Evolutionary conservation across 2,329 filamentous ascomycete genomes (phyloP).

Genomic region (Incumbomyces lentus): DNA sequence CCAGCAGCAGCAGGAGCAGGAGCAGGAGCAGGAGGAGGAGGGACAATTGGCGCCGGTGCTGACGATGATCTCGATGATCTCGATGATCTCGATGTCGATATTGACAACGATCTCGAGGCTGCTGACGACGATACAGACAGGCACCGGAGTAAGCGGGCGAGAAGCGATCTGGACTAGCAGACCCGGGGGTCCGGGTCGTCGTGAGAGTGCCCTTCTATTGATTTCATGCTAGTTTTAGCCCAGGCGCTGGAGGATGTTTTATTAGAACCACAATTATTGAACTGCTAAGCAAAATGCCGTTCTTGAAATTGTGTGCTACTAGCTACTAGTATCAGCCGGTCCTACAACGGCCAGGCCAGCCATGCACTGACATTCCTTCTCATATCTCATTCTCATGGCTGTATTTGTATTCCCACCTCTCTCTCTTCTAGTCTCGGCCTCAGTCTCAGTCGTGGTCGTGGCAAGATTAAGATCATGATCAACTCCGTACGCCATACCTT

Average conservation of each 20-base stretch:
- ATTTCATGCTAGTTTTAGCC: background rate
- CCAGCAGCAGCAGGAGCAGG: background rate
- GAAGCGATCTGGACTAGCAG: constrained; percentile 11
- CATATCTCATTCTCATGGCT: no score
- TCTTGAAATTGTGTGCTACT: no score
- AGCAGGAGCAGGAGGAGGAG: background rate
- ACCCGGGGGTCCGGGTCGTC: constrained; percentile 9
- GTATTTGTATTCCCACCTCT: no score
- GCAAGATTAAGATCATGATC: background rate
- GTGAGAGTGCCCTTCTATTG: no score
- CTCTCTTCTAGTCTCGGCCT: no score
- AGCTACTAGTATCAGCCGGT: no score
- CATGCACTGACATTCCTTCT: no score
- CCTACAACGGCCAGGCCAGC: no score
- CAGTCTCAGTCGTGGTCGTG: no score
- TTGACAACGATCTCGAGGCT: constrained; percentile 3
- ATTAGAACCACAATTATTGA: background rate
- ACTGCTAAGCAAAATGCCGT: no score
- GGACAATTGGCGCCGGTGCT: background rate
- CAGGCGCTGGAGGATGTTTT: constrained; percentile 5
- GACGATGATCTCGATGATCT: constrained; percentile 2
- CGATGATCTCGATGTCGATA: constrained; percentile 5
- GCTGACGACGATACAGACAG: constrained; percentile 1
- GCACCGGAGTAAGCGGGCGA: constrained; percentile 5
- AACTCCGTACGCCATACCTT: constrained; percentile 8